Percentiles rank a stretch among this genome's conserved stretches.
phyloP scores from a whole-genome alignment of 2,329 filamentous ascomycete species.

The Aspergillus japonicus region DNA sequence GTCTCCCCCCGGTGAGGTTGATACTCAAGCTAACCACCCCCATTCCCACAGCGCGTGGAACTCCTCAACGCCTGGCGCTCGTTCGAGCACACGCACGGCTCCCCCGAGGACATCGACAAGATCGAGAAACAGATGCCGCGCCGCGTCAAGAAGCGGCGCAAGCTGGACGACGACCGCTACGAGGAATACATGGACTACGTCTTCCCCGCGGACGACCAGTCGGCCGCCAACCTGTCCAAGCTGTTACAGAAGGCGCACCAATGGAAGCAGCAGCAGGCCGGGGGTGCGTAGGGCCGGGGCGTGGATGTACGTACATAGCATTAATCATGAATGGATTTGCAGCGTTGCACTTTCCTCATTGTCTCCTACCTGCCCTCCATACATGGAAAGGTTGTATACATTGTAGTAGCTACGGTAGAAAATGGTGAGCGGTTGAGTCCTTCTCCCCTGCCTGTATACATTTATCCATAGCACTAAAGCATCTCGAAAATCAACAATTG shows the following conservation, averaged over 20 bases:
- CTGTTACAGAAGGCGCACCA: slow-evolving; percentile 80
- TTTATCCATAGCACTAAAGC: no score
- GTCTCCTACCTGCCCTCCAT: no score
- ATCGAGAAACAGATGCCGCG: slow-evolving; percentile 93
- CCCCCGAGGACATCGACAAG: slow-evolving; percentile 69
- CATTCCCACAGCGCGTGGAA: slow-evolving; percentile 63
- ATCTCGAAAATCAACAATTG: background rate
- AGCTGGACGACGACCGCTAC: slow-evolving; percentile 86
- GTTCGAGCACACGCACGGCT: slow-evolving; percentile 85
- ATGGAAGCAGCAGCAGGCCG: slow-evolving; percentile 69
- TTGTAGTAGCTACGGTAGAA: no score
- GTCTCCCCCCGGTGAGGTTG: background rate
- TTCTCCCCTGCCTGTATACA: no score
- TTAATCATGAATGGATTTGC: background rate
- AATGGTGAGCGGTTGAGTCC: no score
- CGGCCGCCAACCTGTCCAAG: slow-evolving; percentile 77
- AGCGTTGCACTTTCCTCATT: no score
- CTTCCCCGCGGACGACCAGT: slow-evolving; percentile 92
- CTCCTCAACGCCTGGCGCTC: slow-evolving; percentile 88
- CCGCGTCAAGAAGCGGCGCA: slow-evolving; percentile 86
- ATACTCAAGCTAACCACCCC: slow-evolving; percentile 32
- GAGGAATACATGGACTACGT: slow-evolving; percentile 98
- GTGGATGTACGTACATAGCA: background rate
- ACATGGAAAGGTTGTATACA: no score
- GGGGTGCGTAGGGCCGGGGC: background rate